Evolutionary conservation across 148 eudicot genomes (phyloP).

Genomic region (Talinum fruticosum): DNA sequence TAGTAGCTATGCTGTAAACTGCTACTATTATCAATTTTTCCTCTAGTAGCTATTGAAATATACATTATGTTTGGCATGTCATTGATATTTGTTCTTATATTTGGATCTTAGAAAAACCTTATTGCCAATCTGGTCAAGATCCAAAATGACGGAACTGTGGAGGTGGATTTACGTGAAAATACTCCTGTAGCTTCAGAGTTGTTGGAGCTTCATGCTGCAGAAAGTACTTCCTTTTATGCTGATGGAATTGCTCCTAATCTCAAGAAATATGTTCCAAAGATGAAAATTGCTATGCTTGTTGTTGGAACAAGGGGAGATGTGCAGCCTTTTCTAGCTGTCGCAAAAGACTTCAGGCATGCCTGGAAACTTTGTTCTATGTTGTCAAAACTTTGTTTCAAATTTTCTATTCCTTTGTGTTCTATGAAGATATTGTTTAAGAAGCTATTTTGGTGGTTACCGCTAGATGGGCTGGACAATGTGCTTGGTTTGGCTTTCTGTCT

Average conservation of each 20-base stretch:
- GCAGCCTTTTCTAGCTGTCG: slow-evolving; percentile 88
- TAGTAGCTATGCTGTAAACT: not conserved
- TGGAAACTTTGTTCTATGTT: slow-evolving; percentile 1
- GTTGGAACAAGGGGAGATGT: slow-evolving; percentile 99
- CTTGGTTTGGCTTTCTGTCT: not conserved
- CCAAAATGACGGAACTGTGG: slow-evolving; percentile 86
- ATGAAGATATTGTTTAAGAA: not conserved
- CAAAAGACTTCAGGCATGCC: slow-evolving; percentile 82
- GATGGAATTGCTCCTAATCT: slow-evolving; percentile 39
- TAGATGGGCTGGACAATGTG: not conserved
- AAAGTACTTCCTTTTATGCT: slow-evolving; percentile 33
- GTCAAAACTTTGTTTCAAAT: not conserved
- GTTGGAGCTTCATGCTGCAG: slow-evolving; percentile 61
- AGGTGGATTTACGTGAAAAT: slow-evolving; percentile 63
- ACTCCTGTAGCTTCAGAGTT: slow-evolving; percentile 73
- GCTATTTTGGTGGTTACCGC: not conserved
- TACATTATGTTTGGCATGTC: not conserved
- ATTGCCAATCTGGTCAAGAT: slow-evolving; percentile 72
- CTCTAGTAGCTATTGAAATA: not conserved
- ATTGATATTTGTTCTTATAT: slow-evolving; percentile 12
- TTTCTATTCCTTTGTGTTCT: not conserved
- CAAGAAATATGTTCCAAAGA: slow-evolving; percentile 60
- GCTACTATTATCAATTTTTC: not conserved
- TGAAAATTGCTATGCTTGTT: slow-evolving; percentile 76
- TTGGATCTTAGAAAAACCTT: slow-evolving; percentile 61